A percentile compares a stretch with the other conserved stretches of the same genome.
Evolutionary conservation across 2,329 filamentous ascomycete species (phyloP).

Genomic region (Dryadomyces quercus-mongolicae): DNA sequence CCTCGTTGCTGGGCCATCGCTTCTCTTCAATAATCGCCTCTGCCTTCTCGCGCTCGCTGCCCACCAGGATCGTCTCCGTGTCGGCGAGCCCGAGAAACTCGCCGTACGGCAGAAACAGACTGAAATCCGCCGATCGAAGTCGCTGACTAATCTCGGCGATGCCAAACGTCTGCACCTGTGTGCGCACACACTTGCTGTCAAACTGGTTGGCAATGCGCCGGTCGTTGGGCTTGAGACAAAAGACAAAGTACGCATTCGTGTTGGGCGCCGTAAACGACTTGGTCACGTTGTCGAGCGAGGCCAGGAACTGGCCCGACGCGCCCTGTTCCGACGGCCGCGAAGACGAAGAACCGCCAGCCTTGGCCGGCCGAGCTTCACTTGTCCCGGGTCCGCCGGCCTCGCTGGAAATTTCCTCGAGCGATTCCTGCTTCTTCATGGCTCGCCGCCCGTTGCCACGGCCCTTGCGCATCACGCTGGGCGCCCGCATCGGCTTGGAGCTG

Average conservation of each 20-base stretch:
- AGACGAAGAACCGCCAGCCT: conserved; percentile 4
- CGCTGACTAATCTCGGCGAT: conserved; percentile 96
- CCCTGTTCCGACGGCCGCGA: conserved; percentile 52
- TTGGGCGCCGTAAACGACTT: conserved; percentile 72
- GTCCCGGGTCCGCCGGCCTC: conserved; percentile 19
- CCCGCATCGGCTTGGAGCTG: conserved; percentile 85
- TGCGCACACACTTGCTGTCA: conserved; percentile 94
- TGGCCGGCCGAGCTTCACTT: neutral
- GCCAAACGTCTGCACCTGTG: conserved; percentile 87
- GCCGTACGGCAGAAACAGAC: conserved; percentile 85
- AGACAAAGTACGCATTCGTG: conserved; percentile 90
- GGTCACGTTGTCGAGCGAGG: conserved; percentile 79
- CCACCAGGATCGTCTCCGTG: conserved; percentile 72
- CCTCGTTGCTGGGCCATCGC: conserved; percentile 86
- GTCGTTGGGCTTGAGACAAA: conserved; percentile 96
- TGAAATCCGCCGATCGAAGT: conserved; percentile 87
- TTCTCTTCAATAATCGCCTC: conserved; percentile 87
- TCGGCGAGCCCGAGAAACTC: conserved; percentile 89
- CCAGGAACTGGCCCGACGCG: conserved; percentile 83
- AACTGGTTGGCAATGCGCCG: conserved; percentile 96
- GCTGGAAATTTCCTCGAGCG: conserved; percentile 30
- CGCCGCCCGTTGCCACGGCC: conserved; percentile 17
- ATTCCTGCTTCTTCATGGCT: conserved; percentile 26
- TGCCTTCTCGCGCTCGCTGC: conserved; percentile 83
- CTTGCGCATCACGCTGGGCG: conserved; percentile 85